A percentile compares a stretch with the other conserved stretches of the same genome.
These are phyloP conservation scores for Neurospora hispaniola DNA, from an alignment of 495 filamentous ascomycete genomes.

Conservation along the genomic window DNA sequence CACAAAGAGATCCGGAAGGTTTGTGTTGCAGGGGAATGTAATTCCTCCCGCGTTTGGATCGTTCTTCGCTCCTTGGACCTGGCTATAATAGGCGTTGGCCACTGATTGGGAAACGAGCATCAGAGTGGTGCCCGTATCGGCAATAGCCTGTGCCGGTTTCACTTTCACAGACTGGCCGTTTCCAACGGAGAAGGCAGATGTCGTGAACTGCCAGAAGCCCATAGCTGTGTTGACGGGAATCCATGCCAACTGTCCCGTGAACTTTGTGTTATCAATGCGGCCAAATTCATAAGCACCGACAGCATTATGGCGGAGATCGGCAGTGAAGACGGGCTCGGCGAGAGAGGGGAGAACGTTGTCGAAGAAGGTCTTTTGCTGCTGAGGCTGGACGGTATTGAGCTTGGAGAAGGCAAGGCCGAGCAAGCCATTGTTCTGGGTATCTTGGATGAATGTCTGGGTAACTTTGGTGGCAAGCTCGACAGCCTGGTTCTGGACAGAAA, in stretches of 20 bases:
- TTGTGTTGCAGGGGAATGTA: constrained; percentile 51
- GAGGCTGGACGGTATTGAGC: constrained; percentile 62
- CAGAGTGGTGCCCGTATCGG: constrained; percentile 65
- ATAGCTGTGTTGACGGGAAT: constrained; percentile 48
- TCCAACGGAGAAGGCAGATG: constrained; percentile 46
- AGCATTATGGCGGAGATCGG: constrained; percentile 49
- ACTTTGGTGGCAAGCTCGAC: constrained; percentile 61
- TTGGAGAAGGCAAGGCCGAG: constrained; percentile 66
- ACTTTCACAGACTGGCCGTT: constrained; percentile 25
- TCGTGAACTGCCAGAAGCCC: constrained; percentile 71
- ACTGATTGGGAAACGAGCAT: constrained; percentile 55
- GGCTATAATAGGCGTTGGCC: constrained; percentile 49
- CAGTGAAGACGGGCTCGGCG: constrained; percentile 60
- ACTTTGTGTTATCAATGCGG: constrained; percentile 53
- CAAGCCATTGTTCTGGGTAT: constrained; percentile 57
- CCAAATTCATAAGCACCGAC: constrained; percentile 73
- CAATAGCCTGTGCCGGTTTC: constrained; percentile 46
- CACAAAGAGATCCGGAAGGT: constrained; percentile 55
- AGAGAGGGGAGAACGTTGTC: constrained; percentile 58
- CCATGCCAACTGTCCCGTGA: constrained; percentile 52
- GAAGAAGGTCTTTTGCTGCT: constrained; percentile 68
- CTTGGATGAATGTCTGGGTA: constrained; percentile 51
- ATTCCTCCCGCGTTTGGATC: constrained; percentile 45
- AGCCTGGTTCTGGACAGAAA: constrained; percentile 52
- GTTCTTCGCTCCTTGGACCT: constrained; percentile 46